Base-by-base conservation (phyloP, 2,329 filamentous ascomycete species). In the Zelopaecilomyces penicillatus region DNA sequence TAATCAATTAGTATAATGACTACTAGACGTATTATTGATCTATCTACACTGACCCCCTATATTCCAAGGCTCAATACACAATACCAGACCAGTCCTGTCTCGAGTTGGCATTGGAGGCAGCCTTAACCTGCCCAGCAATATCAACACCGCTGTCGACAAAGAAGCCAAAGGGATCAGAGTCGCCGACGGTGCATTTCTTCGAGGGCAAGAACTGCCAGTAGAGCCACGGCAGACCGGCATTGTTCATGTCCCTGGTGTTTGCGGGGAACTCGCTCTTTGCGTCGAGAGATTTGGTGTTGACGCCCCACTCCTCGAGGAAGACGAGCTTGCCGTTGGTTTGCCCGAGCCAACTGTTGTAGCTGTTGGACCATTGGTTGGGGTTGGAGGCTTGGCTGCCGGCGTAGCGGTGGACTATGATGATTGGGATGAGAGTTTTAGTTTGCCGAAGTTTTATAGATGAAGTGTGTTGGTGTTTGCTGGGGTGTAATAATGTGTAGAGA, bases 181-280 rank as follows among this genome's bases (percentile, higher is more conserved):
- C n/a, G 46, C 33, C 10, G 7, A 28, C 7, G 27, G 26, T 28
- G 37, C 37, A 39, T 28, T 29, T 26, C 37, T 27, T 39, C 6
- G n/a, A 19, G 12, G 57, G 55, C 28, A 62, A 42, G 40, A 63
- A 54, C 51, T 63, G 58, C 60, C 60, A 63, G 52, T 64, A 63
- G 41, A 62, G 9, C 45, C 48, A 54, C 5, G 60, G 60, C 7
- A 63, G 34, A 29, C 56, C 57, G 39, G 34, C 54, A n/a, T 48
- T 50, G 47, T 58, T 58, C 51, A 64, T 57, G 30, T 58, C 54
- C 30, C 42, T 49, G 30, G 54, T 51, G 44, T 63, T 56, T 31
- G 54, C 49, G 6, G 51, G 49, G 39, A 59, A 57, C 43, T 56
- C 56, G 6, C 46, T 45, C 40, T 37, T 37, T 4, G 45, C 44